phyloP scores from a whole-genome alignment of 495 filamentous ascomycete species.

The Hypoxylon lienhwacheense region DNA sequence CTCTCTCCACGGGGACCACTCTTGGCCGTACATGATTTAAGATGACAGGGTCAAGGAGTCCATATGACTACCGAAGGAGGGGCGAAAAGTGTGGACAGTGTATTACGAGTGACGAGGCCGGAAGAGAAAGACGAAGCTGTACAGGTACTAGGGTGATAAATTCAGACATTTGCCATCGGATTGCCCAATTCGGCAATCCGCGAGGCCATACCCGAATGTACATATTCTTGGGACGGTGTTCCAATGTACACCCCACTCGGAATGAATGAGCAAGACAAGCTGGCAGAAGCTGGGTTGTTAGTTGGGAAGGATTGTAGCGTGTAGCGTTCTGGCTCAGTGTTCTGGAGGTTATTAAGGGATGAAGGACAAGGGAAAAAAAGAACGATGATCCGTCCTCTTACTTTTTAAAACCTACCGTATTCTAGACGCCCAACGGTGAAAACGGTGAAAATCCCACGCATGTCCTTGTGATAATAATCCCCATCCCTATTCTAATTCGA shows the following conservation, averaged over 20 bases:
- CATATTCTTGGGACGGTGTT: constrained; percentile 11
- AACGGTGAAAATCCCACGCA: too few species aligned
- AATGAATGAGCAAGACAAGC: constrained; percentile 4
- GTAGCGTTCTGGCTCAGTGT: too few species aligned
- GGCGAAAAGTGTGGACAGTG: constrained; percentile 16
- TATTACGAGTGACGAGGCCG: constrained; percentile 28
- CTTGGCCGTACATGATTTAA: constrained; percentile 7
- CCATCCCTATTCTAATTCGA: too few species aligned
- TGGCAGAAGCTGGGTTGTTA: too few species aligned
- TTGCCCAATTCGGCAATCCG: constrained; percentile 35
- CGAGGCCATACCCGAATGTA: constrained; percentile 7
- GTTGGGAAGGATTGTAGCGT: too few species aligned
- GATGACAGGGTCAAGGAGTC: constrained; percentile 15
- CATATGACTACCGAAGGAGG: constrained; percentile 33
- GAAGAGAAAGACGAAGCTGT: constrained; percentile 12
- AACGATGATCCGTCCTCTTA: too few species aligned
- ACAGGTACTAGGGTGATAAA: constrained; percentile 20
- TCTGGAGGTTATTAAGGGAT: too few species aligned
- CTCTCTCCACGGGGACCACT: constrained; percentile 24
- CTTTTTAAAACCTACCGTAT: too few species aligned
- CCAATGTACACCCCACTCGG: constrained; percentile 9
- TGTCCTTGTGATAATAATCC: too few species aligned
- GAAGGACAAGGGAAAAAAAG: too few species aligned
- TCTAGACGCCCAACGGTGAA: too few species aligned
- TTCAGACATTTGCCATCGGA: constrained; percentile 36